phyloP scores from a whole-genome alignment of 257 asterid species.

The Solanum verrucosum region DNA sequence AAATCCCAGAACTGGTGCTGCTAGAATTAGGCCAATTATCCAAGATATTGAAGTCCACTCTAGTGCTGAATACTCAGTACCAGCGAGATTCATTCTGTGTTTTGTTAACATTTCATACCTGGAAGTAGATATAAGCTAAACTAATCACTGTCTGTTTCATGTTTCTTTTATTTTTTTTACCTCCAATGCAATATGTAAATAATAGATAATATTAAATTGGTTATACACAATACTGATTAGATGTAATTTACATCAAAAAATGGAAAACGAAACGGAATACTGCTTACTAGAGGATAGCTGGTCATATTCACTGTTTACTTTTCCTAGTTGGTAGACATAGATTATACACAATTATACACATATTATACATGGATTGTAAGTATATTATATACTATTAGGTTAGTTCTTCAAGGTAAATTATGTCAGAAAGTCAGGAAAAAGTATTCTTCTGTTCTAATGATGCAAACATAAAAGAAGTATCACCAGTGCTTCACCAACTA shows the following conservation, averaged over 20 bases:
- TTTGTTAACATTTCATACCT: constrained; percentile 57
- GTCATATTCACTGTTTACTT: neutral
- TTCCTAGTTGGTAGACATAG: neutral
- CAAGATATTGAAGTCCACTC: constrained; percentile 80
- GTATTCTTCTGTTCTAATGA: neutral
- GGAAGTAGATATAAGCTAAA: neutral
- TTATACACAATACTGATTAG: neutral
- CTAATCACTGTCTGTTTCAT: neutral
- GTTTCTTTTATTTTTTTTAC: neutral
- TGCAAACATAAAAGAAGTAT: neutral
- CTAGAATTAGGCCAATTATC: constrained; percentile 59
- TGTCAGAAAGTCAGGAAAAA: neutral
- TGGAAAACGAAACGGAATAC: neutral
- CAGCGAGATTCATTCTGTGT: constrained; percentile 34
- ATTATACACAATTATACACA: neutral
- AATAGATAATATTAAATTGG: neutral
- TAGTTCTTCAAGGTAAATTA: neutral
- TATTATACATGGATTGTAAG: neutral
- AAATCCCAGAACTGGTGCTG: constrained; percentile 56
- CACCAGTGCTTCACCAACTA: neutral
- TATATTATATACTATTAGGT: neutral
- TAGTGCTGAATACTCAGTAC: constrained; percentile 43
- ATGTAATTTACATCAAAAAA: neutral
- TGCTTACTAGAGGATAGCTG: neutral
- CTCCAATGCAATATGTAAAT: neutral